Base-by-base conservation (phyloP, 2,329 filamentous ascomycete genomes). In the Hypoxylon sp. region DNA sequence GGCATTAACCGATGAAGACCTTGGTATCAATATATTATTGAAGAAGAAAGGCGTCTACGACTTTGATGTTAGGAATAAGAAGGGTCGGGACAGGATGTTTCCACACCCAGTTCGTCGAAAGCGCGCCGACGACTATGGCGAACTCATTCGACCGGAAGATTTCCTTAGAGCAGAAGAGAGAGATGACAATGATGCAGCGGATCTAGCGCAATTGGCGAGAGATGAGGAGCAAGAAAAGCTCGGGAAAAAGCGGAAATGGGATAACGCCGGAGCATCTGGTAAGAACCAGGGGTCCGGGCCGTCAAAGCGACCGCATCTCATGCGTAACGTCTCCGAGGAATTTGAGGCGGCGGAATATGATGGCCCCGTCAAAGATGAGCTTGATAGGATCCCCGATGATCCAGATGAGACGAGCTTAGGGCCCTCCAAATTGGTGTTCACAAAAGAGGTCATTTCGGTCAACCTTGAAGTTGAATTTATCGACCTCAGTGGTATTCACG, bases 231-330 rank as follows among this genome's bases (percentile, higher is more conserved):
- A 91, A 70, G 88, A 88, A 56, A 87, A 87, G 49, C 86, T 97
- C 19, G 96, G 95, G 17, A 94, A 95, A 82, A 99, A 99, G 81
- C 89, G 96, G 67, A 97, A 93, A 79, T 98, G 95, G 93, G 93
- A 95, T 71, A 93, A 97, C 32, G 62, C 66, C 66, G 82, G 88
- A 21, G 84, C 82, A 2, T 75, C 82, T 9, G 76, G 75, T 30
- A 80, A 78, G 51, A 80, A 79, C 49, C 80, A 79, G 38, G 80
- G 82, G 17, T 80, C 81, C 46, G 83, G 83, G 10, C 75, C 81
- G 23, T 87, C 84, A 72, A 94, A 93, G 77, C 87, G 91, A 25
- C 83, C 87, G 10, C 87, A 88, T 45, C 71, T 80, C 6, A 78
- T 77, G 52, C 79, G 78, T 56, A 81, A 78, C 25, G 72, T 76